A percentile compares a stretch with the other conserved stretches of the same genome.
These are phyloP conservation scores for Pythium vanterpoolii DNA, from an alignment of 352 stramenopile species.

Conservation along the genomic window DNA sequence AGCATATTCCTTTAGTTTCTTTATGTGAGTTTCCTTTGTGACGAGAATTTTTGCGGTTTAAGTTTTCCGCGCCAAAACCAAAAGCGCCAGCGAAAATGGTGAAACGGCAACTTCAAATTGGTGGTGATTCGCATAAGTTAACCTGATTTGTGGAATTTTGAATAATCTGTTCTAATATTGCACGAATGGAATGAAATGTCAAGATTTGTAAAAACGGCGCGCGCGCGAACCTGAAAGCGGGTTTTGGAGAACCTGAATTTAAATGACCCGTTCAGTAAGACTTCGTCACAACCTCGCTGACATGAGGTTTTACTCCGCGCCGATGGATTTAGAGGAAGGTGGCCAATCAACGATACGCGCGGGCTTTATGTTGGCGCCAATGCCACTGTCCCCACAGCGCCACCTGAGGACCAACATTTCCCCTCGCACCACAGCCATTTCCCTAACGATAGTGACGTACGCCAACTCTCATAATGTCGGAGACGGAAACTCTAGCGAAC, in stretches of 20 bases:
- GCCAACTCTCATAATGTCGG: background rate
- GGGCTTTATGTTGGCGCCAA: slow-evolving; percentile 3
- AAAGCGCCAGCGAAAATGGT: background rate
- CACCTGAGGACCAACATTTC: background rate
- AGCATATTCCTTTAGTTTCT: background rate
- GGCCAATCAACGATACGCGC: slow-evolving; percentile 12
- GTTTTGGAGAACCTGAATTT: slow-evolving; percentile 1
- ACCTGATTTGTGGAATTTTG: slow-evolving; percentile 2
- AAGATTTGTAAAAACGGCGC: background rate
- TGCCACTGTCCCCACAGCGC: slow-evolving; percentile 2
- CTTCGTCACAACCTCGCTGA: background rate
- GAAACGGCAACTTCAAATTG: slow-evolving; percentile 11
- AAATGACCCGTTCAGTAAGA: slow-evolving; percentile 2
- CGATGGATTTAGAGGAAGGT: background rate
- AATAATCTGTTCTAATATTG: background rate
- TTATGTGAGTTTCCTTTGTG: background rate
- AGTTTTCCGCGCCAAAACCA: slow-evolving; percentile 17
- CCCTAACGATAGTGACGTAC: background rate
- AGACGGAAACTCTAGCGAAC: slow-evolving; percentile 7
- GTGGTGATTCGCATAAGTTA: slow-evolving; percentile 7
- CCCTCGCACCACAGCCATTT: background rate
- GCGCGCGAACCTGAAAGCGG: slow-evolving; percentile 6
- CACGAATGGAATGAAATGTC: background rate
- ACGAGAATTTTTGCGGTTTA: background rate
- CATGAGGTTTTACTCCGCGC: slow-evolving; percentile 8